Evolutionary conservation across 2,329 filamentous ascomycete genomes (phyloP).

Genomic region (Fusarium chuoi): DNA sequence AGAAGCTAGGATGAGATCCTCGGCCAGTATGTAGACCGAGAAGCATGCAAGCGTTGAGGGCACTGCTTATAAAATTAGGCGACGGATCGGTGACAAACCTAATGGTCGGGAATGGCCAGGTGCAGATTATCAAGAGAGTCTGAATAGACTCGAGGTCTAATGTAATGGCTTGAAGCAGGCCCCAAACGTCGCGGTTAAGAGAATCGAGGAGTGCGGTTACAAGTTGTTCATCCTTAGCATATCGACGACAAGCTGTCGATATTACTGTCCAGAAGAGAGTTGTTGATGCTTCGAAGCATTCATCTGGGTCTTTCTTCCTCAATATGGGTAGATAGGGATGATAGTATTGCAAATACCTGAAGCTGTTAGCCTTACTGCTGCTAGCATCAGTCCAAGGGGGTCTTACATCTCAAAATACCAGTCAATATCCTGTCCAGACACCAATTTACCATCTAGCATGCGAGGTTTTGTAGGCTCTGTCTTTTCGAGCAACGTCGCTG

Average conservation of each 20-base stretch:
- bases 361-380: not conserved
- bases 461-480: constrained; percentile 52
- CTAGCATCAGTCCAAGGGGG: not conserved
- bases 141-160: constrained; percentile 61
- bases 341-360: constrained; percentile 62
- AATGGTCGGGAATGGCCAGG: constrained; percentile 63
- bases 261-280: constrained; percentile 67
- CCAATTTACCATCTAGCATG: constrained; percentile 58
- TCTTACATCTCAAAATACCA: constrained; percentile 65
- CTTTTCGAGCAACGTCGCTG: constrained; percentile 28
- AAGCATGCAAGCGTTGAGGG: constrained; percentile 59
- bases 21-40: constrained; percentile 64
- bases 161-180: constrained; percentile 54
- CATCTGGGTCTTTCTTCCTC: constrained; percentile 60
- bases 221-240: constrained; percentile 55
- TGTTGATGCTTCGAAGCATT: constrained; percentile 58
- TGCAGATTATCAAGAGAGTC: constrained; percentile 61
- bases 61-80: constrained; percentile 57
- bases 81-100: constrained; percentile 64
- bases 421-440: constrained; percentile 64
- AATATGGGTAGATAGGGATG: constrained; percentile 65
- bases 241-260: constrained; percentile 60
- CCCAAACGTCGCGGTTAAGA: constrained; percentile 58
- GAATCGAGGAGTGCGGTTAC: constrained; percentile 59
- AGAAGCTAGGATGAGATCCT: constrained; percentile 61